Base-by-base conservation (phyloP, 371 early-diverging fungal genomes). In the Nematocida major region DNA sequence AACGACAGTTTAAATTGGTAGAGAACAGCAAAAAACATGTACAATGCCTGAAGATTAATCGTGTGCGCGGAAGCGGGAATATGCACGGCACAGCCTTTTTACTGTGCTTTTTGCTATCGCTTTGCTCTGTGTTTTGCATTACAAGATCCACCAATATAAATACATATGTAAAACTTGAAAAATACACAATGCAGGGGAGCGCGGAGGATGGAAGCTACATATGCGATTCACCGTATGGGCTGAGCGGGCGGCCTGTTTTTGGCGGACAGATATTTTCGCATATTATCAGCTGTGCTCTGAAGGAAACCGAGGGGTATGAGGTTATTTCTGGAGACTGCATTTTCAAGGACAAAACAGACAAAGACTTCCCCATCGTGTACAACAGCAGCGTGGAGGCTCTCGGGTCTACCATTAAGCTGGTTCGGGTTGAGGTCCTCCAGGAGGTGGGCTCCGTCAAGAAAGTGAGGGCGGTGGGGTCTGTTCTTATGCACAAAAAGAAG, bases 221-320 rank as follows among this genome's bases (percentile, higher is more conserved):
- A 22, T 57, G 57, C 1, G 26, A 26, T 28, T 18, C 11, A 13
- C 57, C 57, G n/a, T 57, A 36, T 57, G 34, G 57, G 1, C 28
- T 57, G 26, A n/a, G 38, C 18, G 57, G 57, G 38, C 7, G 57
- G 30, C 57, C 57, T 1, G 57, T 57, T 18, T 57, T 57, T 57
- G 57, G 57, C 7, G 57, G 57, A 0, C 57, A 57, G 34, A 57
- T 57, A 34, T 57, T 57, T 22, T 57, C 57, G 57, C 57, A 57
- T 36, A 34, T 57, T 57, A 57, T 57, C 13, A 26, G 57, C 0
- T 57, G 57, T 22, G 57, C 57, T 15, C 57, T 57, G 15, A 57
- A 57, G 38, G 57, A 57, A 34, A 57, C 34, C 7, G 57, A 26
- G 0, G 36, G 36, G 13, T 57, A 57, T 22, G 57, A 57, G 11